These are phyloP conservation scores for Acorus calamus DNA, from an alignment of 106 monocot species.

Conservation along the genomic window DNA sequence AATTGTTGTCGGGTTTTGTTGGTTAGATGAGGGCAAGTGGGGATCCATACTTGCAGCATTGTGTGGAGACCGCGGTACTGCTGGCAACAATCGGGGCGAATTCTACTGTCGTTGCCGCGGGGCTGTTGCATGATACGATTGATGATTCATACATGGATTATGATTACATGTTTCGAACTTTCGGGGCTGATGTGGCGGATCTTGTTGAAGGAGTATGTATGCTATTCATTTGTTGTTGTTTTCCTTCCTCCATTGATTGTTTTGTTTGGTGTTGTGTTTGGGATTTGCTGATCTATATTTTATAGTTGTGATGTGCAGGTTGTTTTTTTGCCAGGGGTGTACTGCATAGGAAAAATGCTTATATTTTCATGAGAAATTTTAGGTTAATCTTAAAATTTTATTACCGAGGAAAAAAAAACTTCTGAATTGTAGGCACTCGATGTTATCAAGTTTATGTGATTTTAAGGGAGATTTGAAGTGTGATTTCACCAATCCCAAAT, in stretches of 20 bases:
- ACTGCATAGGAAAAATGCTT: no score
- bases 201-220: slow-evolving; percentile 77
- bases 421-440: no score
- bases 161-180: slow-evolving; percentile 44
- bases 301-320: no score
- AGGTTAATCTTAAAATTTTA: no score
- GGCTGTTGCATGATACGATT: slow-evolving; percentile 85
- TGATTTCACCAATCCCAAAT: no score
- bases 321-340: no score
- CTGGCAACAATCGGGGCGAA: slow-evolving; percentile 76
- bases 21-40: slow-evolving; percentile 75
- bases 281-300: neutral
- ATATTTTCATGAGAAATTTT: no score
- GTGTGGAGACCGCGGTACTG: slow-evolving; percentile 85
- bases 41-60: slow-evolving; percentile 89
- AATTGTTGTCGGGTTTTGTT: neutral
- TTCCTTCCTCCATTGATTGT: neutral
- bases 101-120: slow-evolving; percentile 77
- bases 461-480: no score
- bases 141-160: slow-evolving; percentile 90
- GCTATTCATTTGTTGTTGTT: neutral
- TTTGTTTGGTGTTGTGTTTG: neutral
- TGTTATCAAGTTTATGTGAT: no score
- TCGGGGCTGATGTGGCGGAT: slow-evolving; percentile 77
- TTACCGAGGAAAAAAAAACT: no score